Base-by-base conservation (phyloP, 768 basidiomycete genomes). In the Tricholomella constricta region DNA sequence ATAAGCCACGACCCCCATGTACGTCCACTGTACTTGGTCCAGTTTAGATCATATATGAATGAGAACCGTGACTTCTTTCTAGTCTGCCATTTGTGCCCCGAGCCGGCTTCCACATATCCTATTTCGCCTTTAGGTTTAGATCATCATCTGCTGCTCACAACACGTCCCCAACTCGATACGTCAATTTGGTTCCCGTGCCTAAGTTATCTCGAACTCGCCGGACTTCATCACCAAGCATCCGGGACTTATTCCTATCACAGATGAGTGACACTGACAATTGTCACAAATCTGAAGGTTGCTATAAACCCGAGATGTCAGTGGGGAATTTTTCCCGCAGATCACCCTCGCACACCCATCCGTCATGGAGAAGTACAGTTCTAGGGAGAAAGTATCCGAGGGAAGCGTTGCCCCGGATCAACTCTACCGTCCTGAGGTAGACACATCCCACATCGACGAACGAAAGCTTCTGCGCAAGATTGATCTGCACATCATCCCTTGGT, bases 401-500 rank as follows among this genome's bases (percentile, higher is more conserved):
- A 62, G 61, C 50, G 26, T 56, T 29, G 41, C 32, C 6, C 47
- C 51, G 49, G 61, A 70, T 51, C 54, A 68, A 45, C 22, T 78
- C 15, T 84, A 82, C 62, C 74, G 73, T 32, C 72, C 78, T 11
- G 77, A 80, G 12, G 67, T 82, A n/a, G 80, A 83, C 59, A 77
- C 74, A 3, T 79, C 79, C 32, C 59, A 63, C 11, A 61, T 89
- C 41, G 73, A 88, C 59, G 85, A 85, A 63, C 73, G 69, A 43
- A 78, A 71, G 48, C 72, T 89, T 22, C 66, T 80, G 34, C 70
- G 85, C 40, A 85, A 78, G 65, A 80, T 89, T 44, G 88, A 89
- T 64, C 51, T 82, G 59, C 78, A 77, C 60, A 74, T 92, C 50
- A 77, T 92, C 27, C 91, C 91, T 29, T 91, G 88, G 85, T 70